phyloP scores from a whole-genome alignment of 1,284 basidiomycete species.

The Spongispora temasekensis region DNA sequence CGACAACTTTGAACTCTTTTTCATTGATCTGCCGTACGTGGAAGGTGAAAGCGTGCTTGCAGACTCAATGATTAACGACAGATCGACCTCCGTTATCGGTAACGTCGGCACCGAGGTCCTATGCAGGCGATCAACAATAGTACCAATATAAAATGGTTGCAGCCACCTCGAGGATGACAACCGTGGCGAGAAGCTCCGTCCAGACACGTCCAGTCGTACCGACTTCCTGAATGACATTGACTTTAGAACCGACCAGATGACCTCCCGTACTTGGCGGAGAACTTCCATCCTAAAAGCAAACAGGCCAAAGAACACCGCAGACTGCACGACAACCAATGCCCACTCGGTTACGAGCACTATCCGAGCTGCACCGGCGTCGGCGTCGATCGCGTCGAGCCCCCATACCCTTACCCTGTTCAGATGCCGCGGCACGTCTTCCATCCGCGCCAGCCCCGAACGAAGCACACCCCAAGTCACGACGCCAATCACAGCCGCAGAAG shows the following conservation, averaged over 20 bases:
- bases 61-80: conserved; percentile 16
- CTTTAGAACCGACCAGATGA: conserved; percentile 4
- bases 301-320: conserved; percentile 41
- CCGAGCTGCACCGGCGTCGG: conserved; percentile 20
- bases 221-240: background rate
- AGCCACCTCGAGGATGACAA: conserved; percentile 15
- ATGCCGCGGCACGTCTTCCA: conserved; percentile 18
- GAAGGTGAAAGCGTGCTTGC: conserved; percentile 11
- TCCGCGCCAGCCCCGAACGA: conserved; percentile 21
- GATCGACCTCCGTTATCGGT: conserved; percentile 29
- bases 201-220: background rate
- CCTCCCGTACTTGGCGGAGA: conserved; percentile 8
- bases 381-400: conserved; percentile 13
- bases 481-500: conserved; percentile 24
- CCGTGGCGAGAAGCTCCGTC: background rate
- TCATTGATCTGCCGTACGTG: background rate
- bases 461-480: conserved; percentile 19
- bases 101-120: conserved; percentile 18
- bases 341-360: conserved; percentile 42
- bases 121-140: background rate
- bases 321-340: conserved; percentile 40
- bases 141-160: too few species aligned
- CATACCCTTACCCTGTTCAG: conserved; percentile 16
- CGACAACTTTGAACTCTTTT: too few species aligned
- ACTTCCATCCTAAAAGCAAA: conserved; percentile 35